phyloP scores from a whole-genome alignment of 768 basidiomycete genomes.

The Lactarius trivialis region DNA sequence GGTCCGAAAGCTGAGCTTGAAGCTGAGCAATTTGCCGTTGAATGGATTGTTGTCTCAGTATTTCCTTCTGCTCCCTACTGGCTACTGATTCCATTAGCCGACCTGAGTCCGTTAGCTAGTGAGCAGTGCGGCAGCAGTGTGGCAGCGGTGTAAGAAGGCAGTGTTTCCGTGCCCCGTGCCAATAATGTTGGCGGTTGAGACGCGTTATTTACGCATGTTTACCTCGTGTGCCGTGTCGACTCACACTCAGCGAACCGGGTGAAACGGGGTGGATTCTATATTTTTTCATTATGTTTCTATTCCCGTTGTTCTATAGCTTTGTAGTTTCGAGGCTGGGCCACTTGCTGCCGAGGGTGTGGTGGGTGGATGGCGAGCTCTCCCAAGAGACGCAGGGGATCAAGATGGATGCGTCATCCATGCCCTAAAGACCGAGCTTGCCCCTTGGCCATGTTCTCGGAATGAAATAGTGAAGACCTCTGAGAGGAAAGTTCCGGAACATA shows the following conservation, averaged over 20 bases:
- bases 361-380: neutral
- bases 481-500: slow-evolving; percentile 22
- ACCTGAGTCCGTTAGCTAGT: neutral
- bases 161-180: neutral
- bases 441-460: slow-evolving; percentile 10
- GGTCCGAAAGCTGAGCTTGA: slow-evolving; percentile 45
- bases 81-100: slow-evolving; percentile 50
- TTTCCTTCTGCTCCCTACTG: slow-evolving; percentile 35
- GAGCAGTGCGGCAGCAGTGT: neutral
- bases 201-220: slow-evolving; percentile 26
- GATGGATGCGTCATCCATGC: neutral
- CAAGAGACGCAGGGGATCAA: neutral
- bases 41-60: slow-evolving; percentile 42
- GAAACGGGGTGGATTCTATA: neutral
- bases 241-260: slow-evolving; percentile 15
- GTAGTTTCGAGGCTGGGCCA: neutral
- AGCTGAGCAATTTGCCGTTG: slow-evolving; percentile 48
- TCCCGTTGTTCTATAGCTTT: neutral
- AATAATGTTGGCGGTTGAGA: neutral
- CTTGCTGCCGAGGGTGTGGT: neutral
- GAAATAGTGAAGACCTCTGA: neutral
- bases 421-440: neutral
- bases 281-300: neutral
- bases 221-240: slow-evolving; percentile 12
- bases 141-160: neutral